Conservation (phyloP, 495 filamentous ascomycete species). For the Staphylotrichum tortipilum region DNA sequence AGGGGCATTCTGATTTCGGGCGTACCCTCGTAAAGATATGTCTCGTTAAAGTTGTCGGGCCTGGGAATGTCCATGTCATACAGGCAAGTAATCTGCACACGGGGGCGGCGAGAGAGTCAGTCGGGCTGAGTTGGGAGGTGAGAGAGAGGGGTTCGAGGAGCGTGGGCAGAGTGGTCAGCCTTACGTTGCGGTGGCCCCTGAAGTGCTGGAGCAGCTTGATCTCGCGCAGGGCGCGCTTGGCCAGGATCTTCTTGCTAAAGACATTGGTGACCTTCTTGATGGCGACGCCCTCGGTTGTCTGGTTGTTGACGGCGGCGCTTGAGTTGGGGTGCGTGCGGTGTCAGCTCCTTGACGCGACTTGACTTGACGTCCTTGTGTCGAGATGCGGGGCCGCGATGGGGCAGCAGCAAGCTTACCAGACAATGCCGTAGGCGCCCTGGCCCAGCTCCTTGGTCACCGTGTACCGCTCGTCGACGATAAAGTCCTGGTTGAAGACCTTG, state of each 20-base stretch:
- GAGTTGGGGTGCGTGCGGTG: no score
- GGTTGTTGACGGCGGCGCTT: constrained; percentile 85
- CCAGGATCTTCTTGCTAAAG: constrained; percentile 99
- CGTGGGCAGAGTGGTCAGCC: constrained; percentile 7
- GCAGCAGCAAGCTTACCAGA: constrained; percentile 60
- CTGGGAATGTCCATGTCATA: constrained; percentile 99
- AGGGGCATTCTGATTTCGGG: background rate
- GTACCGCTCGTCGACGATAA: constrained; percentile 95
- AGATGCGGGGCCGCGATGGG: background rate
- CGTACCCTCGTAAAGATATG: constrained; percentile 94
- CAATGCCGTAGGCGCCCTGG: constrained; percentile 96
- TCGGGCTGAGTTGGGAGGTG: no score
- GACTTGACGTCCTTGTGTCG: no score
- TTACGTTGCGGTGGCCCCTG: constrained; percentile 61
- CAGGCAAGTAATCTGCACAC: constrained; percentile 81
- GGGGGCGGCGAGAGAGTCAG: no score
- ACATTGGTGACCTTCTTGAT: constrained; percentile 99
- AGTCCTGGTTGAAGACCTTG: constrained; percentile 99
- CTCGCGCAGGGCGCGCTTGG: constrained; percentile 93
- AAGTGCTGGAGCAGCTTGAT: constrained; percentile 99
- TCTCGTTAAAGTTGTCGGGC: constrained; percentile 98
- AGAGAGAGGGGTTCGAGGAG: no score
- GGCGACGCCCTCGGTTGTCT: constrained; percentile 90
- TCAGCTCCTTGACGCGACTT: no score
- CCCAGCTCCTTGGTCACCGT: constrained; percentile 98